phyloP scores from a whole-genome alignment of 306 rosid species.

The Dryas alaskensis region DNA sequence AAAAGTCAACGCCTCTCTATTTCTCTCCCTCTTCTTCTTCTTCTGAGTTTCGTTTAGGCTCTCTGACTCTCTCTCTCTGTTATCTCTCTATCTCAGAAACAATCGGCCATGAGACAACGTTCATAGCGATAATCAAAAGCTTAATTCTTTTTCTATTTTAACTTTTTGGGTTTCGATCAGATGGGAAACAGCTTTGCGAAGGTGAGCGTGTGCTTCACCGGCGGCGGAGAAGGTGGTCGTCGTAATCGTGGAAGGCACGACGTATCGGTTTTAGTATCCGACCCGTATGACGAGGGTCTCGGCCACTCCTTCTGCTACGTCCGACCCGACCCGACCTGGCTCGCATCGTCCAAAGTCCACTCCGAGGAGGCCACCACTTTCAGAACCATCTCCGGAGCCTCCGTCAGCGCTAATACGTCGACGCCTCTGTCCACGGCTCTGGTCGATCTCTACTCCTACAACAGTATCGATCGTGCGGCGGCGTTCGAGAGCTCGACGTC shows the following conservation, averaged over 20 bases:
- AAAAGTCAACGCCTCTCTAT: constrained; percentile 62
- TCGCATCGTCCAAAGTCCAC: constrained; percentile 77
- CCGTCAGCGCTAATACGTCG: constrained; percentile 94
- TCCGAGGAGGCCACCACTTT: constrained; percentile 94
- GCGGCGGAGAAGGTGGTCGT: constrained; percentile 24
- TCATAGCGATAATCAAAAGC: constrained; percentile 13
- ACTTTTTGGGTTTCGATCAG: neutral
- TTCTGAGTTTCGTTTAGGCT: constrained; percentile 35
- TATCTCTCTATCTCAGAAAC: neutral
- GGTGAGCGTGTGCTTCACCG: constrained; percentile 76
- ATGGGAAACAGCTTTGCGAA: constrained; percentile 96
- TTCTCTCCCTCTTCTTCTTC: constrained; percentile 25
- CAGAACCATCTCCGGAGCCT: constrained; percentile 90
- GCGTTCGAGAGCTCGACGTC: constrained; percentile 91
- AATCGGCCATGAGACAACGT: constrained; percentile 41
- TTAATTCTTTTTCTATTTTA: neutral
- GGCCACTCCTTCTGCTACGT: constrained; percentile 99
- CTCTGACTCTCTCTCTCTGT: constrained; percentile 17
- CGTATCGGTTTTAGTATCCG: constrained; percentile 46
- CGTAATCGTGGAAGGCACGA: constrained; percentile 50
- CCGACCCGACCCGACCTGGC: constrained; percentile 72
- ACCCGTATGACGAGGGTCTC: constrained; percentile 72
- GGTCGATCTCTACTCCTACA: constrained; percentile 70
- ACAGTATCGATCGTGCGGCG: constrained; percentile 76
- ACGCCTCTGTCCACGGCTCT: constrained; percentile 87